Evolutionary conservation across 2,329 filamentous ascomycete species (phyloP), one percentile per base, ranked within the genome.

Genomic region (Mycosphaerelloides madeirae): DNA sequence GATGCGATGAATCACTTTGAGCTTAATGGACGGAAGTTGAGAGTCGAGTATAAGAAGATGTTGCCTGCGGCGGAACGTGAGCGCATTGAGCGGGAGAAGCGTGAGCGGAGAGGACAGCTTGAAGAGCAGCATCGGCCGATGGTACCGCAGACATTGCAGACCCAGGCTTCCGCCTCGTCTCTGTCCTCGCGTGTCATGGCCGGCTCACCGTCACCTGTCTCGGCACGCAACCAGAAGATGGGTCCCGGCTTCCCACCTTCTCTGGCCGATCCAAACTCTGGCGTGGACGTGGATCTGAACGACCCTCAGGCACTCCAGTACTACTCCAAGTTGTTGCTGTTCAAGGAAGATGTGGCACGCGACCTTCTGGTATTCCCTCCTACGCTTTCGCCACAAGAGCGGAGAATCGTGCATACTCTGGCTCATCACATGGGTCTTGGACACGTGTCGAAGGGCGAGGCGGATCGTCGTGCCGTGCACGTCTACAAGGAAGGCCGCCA

Each of bases 21-120:
- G 62, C 80, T 98, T 7, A 89, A 95, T 64, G 93, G 93, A 35
- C 80, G 93, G 49, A 97, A 97, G 71, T 73, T 98, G 55, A 80
- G 93, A 38, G 93, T 98, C 19, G 93, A 98, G 68, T 98, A 97
- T 73, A 98, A 98, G 77, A 97, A 97, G 73, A 97, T 98, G 93
- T 79, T 98, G 4, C 93, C 93, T 1, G 80, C 94, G 54, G 87
- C 90, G 25, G 93, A 97, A 68, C 81, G 93, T 41, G 93, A 98
- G 68, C 81, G 93, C 31, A 97, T 98, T 56, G 93, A 98, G 68
- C 80, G 93, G 5, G 93, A 97, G 69, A 98, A 97, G 80, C 80
- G 93, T 46, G 91, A 97, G 71, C 86, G 93, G 57, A 83, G 93
- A 41, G 93, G 93, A 38, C 93, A 98, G 68, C 78, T 98, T 11